phyloP scores from a whole-genome alignment of 2,329 filamentous ascomycete species.

The Colletotrichum scovillei region DNA sequence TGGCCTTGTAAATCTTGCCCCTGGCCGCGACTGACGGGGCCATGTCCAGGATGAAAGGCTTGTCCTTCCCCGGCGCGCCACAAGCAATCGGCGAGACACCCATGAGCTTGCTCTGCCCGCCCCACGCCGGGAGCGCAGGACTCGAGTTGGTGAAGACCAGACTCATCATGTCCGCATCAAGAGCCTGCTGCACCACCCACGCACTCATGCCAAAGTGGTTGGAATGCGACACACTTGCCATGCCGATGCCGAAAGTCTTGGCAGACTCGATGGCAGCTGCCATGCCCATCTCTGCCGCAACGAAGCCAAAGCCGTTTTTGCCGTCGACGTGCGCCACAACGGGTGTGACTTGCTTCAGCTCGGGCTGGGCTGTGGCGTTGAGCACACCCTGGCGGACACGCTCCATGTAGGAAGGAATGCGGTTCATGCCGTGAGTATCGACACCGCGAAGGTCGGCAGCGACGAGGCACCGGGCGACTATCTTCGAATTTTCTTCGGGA shows the following conservation, averaged over 20 bases:
- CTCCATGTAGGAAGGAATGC: conserved; percentile 81
- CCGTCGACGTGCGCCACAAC: conserved; percentile 77
- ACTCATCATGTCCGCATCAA: conserved; percentile 78
- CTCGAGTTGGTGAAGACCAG: conserved; percentile 79
- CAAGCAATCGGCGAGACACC: conserved; percentile 81
- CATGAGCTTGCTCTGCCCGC: conserved; percentile 75
- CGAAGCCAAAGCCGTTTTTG: conserved; percentile 80
- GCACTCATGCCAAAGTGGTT: conserved; percentile 90
- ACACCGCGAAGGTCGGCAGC: conserved; percentile 82
- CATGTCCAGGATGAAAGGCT: conserved; percentile 81
- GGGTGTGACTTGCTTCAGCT: conserved; percentile 71
- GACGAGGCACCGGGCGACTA: conserved; percentile 76
- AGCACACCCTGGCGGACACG: conserved; percentile 78
- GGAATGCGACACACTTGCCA: conserved; percentile 79
- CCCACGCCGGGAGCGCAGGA: conserved; percentile 78
- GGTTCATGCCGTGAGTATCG: conserved; percentile 82
- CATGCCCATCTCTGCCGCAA: conserved; percentile 77
- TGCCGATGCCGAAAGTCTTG: conserved; percentile 74
- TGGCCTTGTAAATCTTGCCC: conserved; percentile 80
- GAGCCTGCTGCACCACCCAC: conserved; percentile 81
- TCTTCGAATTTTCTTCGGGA: conserved; percentile 65
- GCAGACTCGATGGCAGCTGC: conserved; percentile 74
- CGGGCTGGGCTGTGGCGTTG: conserved; percentile 68
- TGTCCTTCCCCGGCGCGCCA: conserved; percentile 73
- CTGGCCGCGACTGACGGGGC: conserved; percentile 75